A percentile compares a stretch with the other conserved stretches of the same genome.
Evolutionary conservation across 2,329 filamentous ascomycete genomes (phyloP).

Genomic region (Byssoonygena ceratinophila): DNA sequence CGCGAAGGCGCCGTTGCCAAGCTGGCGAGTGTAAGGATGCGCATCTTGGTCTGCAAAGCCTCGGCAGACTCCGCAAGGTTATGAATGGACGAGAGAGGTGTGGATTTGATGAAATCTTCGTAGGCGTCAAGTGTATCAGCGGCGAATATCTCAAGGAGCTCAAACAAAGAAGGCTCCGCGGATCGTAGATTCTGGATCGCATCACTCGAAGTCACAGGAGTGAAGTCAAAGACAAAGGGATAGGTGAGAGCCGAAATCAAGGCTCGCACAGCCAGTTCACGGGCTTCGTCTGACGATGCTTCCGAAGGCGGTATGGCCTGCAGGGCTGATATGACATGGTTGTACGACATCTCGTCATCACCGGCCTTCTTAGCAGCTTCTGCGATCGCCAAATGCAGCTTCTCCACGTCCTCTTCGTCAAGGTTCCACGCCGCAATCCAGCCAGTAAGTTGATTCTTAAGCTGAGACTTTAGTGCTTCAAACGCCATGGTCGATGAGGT

Average conservation of each 20-base stretch:
- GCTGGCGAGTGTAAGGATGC: conserved; percentile 82
- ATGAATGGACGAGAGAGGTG: conserved; percentile 51
- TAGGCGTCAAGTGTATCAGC: conserved; percentile 92
- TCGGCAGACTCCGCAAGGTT: conserved; percentile 70
- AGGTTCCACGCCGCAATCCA: conserved; percentile 80
- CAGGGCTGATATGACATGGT: conserved; percentile 64
- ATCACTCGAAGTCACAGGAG: conserved; percentile 58
- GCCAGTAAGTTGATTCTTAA: conserved; percentile 62
- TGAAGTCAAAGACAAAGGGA: conserved; percentile 60
- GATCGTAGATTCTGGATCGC: conserved; percentile 78
- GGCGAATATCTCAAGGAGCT: conserved; percentile 90
- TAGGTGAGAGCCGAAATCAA: conserved; percentile 57
- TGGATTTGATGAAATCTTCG: conserved; percentile 73
- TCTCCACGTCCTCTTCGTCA: conserved; percentile 70
- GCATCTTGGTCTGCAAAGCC: conserved; percentile 85
- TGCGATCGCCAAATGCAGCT: conserved; percentile 71
- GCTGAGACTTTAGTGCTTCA: conserved; percentile 70
- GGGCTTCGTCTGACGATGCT: conserved; percentile 45
- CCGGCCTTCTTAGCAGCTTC: conserved; percentile 69
- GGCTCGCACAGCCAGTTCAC: conserved; percentile 51
- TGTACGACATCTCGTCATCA: conserved; percentile 65
- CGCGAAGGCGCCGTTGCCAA: conserved; percentile 73
- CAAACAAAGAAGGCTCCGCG: conserved; percentile 72
- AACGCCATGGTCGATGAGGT: conserved; percentile 63
- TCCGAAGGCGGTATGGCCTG: conserved; percentile 59